A percentile compares a stretch with the other conserved stretches of the same genome.
phyloP scores from a whole-genome alignment of 192 early-diverging fungal genomes.

The Podila minutissima region DNA sequence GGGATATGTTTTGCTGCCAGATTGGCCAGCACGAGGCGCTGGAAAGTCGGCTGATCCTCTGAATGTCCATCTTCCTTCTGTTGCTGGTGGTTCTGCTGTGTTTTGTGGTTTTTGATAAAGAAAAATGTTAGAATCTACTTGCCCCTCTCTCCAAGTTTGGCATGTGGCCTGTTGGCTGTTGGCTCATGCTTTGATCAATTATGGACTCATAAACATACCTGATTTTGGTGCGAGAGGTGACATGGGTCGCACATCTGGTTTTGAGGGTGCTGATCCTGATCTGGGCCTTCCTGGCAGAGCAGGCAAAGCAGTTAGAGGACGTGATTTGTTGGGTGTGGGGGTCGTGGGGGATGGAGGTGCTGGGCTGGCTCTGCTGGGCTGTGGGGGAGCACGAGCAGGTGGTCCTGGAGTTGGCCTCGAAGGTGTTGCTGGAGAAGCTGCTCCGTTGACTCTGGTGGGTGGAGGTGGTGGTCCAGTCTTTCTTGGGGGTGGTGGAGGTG shows the following conservation, averaged over 20 bases:
- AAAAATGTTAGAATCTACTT: neutral
- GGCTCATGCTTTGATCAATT: no score
- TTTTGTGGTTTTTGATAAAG: neutral
- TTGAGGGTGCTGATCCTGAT: slow-evolving; percentile 33
- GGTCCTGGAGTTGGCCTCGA: slow-evolving; percentile 35
- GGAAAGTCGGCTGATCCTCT: slow-evolving; percentile 47
- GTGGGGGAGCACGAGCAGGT: slow-evolving; percentile 25
- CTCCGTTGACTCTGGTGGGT: slow-evolving; percentile 21
- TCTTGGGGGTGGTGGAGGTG: slow-evolving; percentile 10
- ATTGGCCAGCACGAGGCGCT: slow-evolving; percentile 27
- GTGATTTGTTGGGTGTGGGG: slow-evolving; percentile 24
- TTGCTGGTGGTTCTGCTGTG: slow-evolving; percentile 49
- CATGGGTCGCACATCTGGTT: slow-evolving; percentile 19
- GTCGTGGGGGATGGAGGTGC: slow-evolving; percentile 19
- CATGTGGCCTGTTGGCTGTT: neutral
- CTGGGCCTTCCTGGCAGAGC: slow-evolving; percentile 25
- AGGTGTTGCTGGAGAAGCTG: slow-evolving; percentile 18
- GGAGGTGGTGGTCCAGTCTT: slow-evolving; percentile 4
- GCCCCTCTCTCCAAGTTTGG: no score
- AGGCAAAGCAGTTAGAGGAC: slow-evolving; percentile 16
- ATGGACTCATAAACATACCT: neutral
- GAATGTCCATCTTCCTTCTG: slow-evolving; percentile 58
- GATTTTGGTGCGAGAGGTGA: slow-evolving; percentile 10
- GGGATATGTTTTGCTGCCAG: slow-evolving; percentile 44
- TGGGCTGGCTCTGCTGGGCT: slow-evolving; percentile 22